Base-by-base conservation (phyloP, 371 early-diverging fungal species). In the Cokeromyces recurvatus region DNA sequence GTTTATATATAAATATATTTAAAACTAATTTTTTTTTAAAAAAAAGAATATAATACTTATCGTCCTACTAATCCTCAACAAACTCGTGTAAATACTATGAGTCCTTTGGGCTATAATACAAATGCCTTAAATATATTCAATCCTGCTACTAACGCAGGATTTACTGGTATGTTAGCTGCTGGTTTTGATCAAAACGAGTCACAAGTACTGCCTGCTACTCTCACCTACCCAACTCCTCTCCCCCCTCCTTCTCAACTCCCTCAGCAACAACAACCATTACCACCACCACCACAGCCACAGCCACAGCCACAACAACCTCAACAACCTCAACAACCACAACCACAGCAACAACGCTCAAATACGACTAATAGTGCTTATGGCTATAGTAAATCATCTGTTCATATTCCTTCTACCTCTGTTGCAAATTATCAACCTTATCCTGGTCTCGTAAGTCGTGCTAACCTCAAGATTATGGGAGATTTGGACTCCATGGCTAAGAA, bases 381-480 rank as follows among this genome's bases (percentile, higher is more conserved):
- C 8, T 38, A 44, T 19, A 29, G 22, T 25, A 56, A 50, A 40
- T n/a, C 56, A 15, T 17, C 47, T 27, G 4, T n/a, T 24, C 47
- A 48, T 38, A 20, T 34, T 17, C 48, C 43, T n/a, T 8, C 57
- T 19, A 47, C 48, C 17, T 58, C 53, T 4, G 44, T 48, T 11
- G 53, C 52, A 25, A 69, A 66, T n/a, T 72, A 79, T 52, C 64
- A 47, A 22, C 69, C 66, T 14, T 81, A 82, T 41, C 74, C 74
- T 0, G 75, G 76, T 9, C 65, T 84, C 32, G 66, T 82, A 20
- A 81, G 81, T 59, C 81, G 81, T 55, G 79, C 82, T 21, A 81
- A 77, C 37, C 62, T 86, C 32, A 69, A 78, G 45, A 76, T 86
- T 34, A 64, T 73, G 24, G 82, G 74, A 27, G 77, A 84, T 57